These are phyloP conservation scores for Neoconidiobolus thromboides DNA, from an alignment of 371 early-diverging fungal species.

Conservation along the genomic window DNA sequence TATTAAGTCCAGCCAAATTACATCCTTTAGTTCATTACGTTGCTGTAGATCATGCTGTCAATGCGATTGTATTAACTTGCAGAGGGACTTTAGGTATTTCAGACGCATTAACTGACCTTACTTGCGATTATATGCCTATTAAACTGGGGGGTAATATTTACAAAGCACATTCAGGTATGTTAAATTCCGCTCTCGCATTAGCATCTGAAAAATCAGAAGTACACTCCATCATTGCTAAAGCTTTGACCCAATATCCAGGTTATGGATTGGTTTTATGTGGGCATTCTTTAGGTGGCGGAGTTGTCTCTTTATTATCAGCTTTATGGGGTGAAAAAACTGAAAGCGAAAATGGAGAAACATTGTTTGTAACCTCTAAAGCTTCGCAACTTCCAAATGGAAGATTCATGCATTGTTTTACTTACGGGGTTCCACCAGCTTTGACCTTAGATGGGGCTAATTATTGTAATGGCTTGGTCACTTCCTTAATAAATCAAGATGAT, in stretches of 20 bases:
- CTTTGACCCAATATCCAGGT: constrained; percentile 34
- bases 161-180: constrained; percentile 57
- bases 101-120: constrained; percentile 72
- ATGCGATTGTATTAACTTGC: constrained; percentile 62
- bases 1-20: constrained; percentile 30
- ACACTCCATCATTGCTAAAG: constrained; percentile 36
- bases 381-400: constrained; percentile 49
- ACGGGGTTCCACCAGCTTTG: constrained; percentile 52
- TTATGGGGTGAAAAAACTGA: constrained; percentile 31
- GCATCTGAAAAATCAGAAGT: constrained; percentile 41
- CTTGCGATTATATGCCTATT: constrained; percentile 21
- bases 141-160: constrained; percentile 14
- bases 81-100: constrained; percentile 79
- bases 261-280: constrained; percentile 65
- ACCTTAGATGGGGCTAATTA: constrained; percentile 40
- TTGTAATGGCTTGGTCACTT: constrained; percentile 47
- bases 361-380: constrained; percentile 36
- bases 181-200: constrained; percentile 44
- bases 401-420: constrained; percentile 57
- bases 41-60: constrained; percentile 51
- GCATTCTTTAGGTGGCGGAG: constrained; percentile 66
- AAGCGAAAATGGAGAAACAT: constrained; percentile 9
- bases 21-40: constrained; percentile 71
- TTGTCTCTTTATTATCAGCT: constrained; percentile 41
- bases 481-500: constrained; percentile 50